phyloP scores from a whole-genome alignment of 2,329 filamentous ascomycete species.

The Paecilomyces fulvus region DNA sequence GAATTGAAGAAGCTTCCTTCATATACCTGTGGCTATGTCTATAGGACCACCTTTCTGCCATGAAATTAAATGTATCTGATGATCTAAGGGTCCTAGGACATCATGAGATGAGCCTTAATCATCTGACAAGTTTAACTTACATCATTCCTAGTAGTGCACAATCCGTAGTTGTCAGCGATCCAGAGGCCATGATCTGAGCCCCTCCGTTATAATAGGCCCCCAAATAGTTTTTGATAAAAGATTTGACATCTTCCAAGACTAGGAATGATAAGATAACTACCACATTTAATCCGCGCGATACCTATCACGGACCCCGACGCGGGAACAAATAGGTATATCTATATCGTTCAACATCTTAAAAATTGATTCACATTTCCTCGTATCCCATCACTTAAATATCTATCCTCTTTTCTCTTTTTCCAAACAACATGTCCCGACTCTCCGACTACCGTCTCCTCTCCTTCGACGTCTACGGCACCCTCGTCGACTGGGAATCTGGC shows the following conservation, averaged over 20 bases:
- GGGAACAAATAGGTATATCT: neutral
- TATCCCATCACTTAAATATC: too few species aligned
- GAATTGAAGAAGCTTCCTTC: too few species aligned
- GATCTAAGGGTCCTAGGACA: too few species aligned
- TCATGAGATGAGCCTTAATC: too few species aligned
- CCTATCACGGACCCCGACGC: neutral
- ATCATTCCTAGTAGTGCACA: too few species aligned
- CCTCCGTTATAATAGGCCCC: neutral
- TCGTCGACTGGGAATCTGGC: constrained; percentile 70
- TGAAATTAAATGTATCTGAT: too few species aligned
- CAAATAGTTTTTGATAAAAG: neutral
- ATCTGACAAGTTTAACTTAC: too few species aligned
- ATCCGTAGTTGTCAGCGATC: too few species aligned
- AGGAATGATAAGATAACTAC: neutral
- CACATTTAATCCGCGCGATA: neutral
- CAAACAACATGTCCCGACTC: constrained; percentile 6
- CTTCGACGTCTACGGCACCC: constrained; percentile 73
- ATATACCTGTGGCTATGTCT: too few species aligned
- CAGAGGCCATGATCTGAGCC: too few species aligned
- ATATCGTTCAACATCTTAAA: neutral
- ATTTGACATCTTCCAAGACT: neutral
- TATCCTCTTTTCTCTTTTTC: too few species aligned
- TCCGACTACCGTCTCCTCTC: constrained; percentile 47
- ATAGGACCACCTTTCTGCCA: too few species aligned
- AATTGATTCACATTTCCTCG: neutral